Evolutionary conservation across 2,329 filamentous ascomycete genomes (phyloP), one percentile per base, ranked within the genome.

Genomic region (Aspergillus oerlinghausenensis): DNA sequence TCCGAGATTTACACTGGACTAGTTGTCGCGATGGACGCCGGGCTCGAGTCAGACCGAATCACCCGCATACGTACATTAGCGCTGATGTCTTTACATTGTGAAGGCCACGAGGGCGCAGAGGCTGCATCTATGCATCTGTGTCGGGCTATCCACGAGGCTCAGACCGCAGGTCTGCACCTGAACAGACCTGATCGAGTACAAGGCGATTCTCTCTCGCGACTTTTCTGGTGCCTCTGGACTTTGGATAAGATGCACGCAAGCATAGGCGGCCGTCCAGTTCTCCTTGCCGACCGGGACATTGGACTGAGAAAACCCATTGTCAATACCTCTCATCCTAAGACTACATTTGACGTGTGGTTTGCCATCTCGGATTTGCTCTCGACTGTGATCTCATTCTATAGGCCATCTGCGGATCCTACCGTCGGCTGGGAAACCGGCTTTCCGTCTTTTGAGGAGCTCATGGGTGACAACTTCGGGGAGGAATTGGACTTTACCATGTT

Each of bases 161-260:
- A 74, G 58, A 75, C 73, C 3, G 62, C 67, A 42, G 74, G 73
- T 23, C 55, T 76, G 38, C 74, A 76, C 62, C 70, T 75, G 51
- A 65, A 73, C 54, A 69, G 71, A 19, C 72, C 74, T 5, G 69
- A 67, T 7, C 65, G 71, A 49, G 62, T 60, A 29, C 52, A 61
- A 17, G 64, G 59, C 25, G 72, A 73, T 53, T 61, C 69, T 25
- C 56, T 66, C n/a, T 65, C 63, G 17, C 60, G 63, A 52, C 61
- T 75, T 3, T 76, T 75, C 60, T 76, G 74, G 74, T 70, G 70
- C 25, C 59, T 76, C 42, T 76, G 74, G 74, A 71, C 70, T 2
- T 53, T 76, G 38, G 74, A 76, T 58, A 75, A 75, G 57, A 68
- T 75, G 64, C 74, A 76, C 61, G 73, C 73, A 42, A 71, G 72